phyloP scores from a whole-genome alignment of 805 yeast species.

The Lipomyces lipofer region DNA sequence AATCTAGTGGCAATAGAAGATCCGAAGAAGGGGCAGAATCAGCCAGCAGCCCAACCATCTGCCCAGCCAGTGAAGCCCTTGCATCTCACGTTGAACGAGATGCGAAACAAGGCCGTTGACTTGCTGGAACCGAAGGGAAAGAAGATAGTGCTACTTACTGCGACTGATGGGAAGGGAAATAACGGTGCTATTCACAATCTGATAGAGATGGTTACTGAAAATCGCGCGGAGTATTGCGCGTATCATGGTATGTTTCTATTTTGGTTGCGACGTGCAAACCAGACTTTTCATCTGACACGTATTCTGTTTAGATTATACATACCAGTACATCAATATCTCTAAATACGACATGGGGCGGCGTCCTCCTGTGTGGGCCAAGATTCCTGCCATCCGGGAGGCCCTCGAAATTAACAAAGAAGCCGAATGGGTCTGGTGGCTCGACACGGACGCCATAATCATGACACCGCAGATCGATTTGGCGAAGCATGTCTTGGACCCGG shows the following conservation, averaged over 20 bases:
- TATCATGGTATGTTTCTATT: constrained; percentile 31
- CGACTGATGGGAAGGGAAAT: constrained; percentile 31
- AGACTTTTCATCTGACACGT: neutral
- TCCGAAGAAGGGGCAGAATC: neutral
- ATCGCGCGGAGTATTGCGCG: constrained; percentile 38
- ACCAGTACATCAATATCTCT: constrained; percentile 34
- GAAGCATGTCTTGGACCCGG: constrained; percentile 35
- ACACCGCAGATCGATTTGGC: constrained; percentile 36
- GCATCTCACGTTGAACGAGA: neutral
- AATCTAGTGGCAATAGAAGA: no score
- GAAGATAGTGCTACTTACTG: constrained; percentile 31
- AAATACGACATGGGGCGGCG: constrained; percentile 16
- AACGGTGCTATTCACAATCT: constrained; percentile 16
- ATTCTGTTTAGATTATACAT: constrained; percentile 24
- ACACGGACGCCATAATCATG: constrained; percentile 40
- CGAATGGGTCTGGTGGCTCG: constrained; percentile 45
- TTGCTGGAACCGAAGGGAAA: constrained; percentile 22
- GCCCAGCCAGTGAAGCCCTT: neutral
- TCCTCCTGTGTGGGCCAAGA: constrained; percentile 37
- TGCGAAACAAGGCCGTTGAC: constrained; percentile 4
- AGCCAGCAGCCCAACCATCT: neutral
- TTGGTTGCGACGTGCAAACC: neutral
- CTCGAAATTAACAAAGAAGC: constrained; percentile 37
- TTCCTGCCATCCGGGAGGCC: constrained; percentile 38
- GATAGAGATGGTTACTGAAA: constrained; percentile 25